These are phyloP conservation scores for Chaetomium fimeti DNA, from an alignment of 495 filamentous ascomycete genomes.

Conservation along the genomic window DNA sequence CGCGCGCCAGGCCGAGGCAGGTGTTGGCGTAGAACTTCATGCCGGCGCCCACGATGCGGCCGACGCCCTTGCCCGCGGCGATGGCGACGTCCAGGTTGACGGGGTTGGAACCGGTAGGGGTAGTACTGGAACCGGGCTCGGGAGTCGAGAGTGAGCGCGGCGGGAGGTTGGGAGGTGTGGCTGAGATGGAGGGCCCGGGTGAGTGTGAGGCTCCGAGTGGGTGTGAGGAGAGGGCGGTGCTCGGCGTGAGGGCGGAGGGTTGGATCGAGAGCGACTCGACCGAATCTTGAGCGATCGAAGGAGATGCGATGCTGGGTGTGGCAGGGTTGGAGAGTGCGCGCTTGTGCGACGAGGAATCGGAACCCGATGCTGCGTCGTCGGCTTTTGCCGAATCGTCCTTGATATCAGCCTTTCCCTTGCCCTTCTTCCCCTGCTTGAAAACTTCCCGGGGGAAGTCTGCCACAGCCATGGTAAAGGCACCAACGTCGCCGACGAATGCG, in stretches of 20 bases:
- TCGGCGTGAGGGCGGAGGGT: neutral
- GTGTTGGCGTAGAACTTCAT: constrained; percentile 78
- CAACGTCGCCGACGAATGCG: constrained; percentile 71
- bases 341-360: neutral
- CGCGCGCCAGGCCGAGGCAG: constrained; percentile 71
- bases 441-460: constrained; percentile 79
- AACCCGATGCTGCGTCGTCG: neutral
- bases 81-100: constrained; percentile 56
- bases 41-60: constrained; percentile 66
- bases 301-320: neutral
- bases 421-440: constrained; percentile 45
- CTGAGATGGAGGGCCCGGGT: neutral
- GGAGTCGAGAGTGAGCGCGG: constrained; percentile 18
- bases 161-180: neutral
- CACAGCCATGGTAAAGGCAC: constrained; percentile 73
- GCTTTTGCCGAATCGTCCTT: constrained; percentile 1
- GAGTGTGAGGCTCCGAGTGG: neutral
- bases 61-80: constrained; percentile 60
- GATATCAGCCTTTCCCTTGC: constrained; percentile 21
- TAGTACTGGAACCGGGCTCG: neutral
- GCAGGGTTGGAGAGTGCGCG: neutral
- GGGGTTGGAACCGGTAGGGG: constrained; percentile 17
- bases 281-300: neutral
- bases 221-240: constrained; percentile 11
- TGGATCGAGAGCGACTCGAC: constrained; percentile 1